Base-by-base conservation (phyloP, 139 green algal genomes). In the Asterochloris sp. region DNA sequence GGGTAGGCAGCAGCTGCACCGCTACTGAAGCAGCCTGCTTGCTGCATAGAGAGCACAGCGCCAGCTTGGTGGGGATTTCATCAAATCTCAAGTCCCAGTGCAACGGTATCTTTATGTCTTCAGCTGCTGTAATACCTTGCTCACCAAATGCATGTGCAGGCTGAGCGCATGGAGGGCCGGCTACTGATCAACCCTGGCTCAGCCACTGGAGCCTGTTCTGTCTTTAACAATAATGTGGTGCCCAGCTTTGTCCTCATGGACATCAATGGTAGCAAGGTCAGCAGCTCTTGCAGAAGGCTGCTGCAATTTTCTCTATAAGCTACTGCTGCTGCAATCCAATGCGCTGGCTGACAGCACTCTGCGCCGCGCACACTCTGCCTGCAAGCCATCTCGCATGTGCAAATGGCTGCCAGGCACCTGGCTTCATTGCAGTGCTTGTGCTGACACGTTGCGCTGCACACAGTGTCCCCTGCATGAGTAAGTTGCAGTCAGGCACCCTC, bases 211-310 rank as follows among this genome's bases (percentile, higher is more conserved):
- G 95, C 96, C 11, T 98, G 93, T 86, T 92, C 87, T 83, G 88
- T 74, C 60, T 63, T 88, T 21, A 80, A 68, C 17, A 19, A 21
- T 0, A 23, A 85, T 0, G 85, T 91, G 19, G 85, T 86, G 17
- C 96, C 96, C 63, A 95, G 88, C 87, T 99, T 99, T 87, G 92
- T 97, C 28, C 92, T 99, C 12, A 96, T 99, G 93, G 96, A 99
- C 81, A 86, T 99, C n/a, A 93, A 98, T 68, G 96, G 92, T 0
- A 85, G 26, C 61, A 95, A 93, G 91, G 91, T 93, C 38, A 38
- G 76, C 23, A 13, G 24, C 15, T 21, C 23, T 76, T 76, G 12
- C n/a, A 28, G n/a, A n/a, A n/a, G 24, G 21, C 21, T 54, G 38
- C 38, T 54, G 38, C 38, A n/a, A n/a, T n/a, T n/a, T n/a, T n/a